Conservation (phyloP, 2,329 filamentous ascomycete species). For the Aureobasidium leucospermi region DNA sequence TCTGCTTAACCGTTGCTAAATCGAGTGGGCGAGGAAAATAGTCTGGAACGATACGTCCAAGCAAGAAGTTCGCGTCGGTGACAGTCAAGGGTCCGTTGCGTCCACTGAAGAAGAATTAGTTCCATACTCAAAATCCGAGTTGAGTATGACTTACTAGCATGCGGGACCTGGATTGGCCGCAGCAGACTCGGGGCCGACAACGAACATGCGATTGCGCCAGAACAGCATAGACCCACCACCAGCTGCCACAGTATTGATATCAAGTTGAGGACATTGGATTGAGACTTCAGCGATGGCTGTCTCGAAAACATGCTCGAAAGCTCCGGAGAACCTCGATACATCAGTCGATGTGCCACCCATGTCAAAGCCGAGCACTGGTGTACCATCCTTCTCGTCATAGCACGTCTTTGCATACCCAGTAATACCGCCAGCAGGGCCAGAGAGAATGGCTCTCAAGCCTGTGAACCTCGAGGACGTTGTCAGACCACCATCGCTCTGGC, state of each 20-base stretch:
- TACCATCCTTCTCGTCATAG: slow-evolving; percentile 69
- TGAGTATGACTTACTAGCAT: slow-evolving; percentile 18
- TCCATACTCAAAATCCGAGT: no score
- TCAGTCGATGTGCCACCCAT: slow-evolving; percentile 20
- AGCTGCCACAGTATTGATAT: slow-evolving; percentile 21
- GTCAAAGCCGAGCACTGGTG: slow-evolving; percentile 63
- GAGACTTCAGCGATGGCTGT: slow-evolving; percentile 18
- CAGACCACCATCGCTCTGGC: slow-evolving; percentile 70
- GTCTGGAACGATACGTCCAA: slow-evolving; percentile 26
- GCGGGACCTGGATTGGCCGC: slow-evolving; percentile 32
- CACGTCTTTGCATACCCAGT: slow-evolving; percentile 83
- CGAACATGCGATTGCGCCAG: slow-evolving; percentile 22
- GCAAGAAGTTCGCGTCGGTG: slow-evolving; percentile 29
- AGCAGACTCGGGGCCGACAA: slow-evolving; percentile 25
- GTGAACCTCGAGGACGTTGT: slow-evolving; percentile 67
- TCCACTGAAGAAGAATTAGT: no score
- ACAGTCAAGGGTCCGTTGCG: slow-evolving; percentile 30
- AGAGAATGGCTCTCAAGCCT: slow-evolving; percentile 71
- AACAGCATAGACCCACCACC: slow-evolving; percentile 18
- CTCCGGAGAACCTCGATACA: slow-evolving; percentile 16
- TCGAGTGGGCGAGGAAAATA: slow-evolving; percentile 32
- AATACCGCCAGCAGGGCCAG: slow-evolving; percentile 77
- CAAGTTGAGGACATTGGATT: slow-evolving; percentile 19
- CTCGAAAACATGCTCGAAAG: slow-evolving; percentile 19
- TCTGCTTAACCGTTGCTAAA: slow-evolving; percentile 32